phyloP scores from a whole-genome alignment of 2,329 filamentous ascomycete species.

The Cladophialophora chaetospira region DNA sequence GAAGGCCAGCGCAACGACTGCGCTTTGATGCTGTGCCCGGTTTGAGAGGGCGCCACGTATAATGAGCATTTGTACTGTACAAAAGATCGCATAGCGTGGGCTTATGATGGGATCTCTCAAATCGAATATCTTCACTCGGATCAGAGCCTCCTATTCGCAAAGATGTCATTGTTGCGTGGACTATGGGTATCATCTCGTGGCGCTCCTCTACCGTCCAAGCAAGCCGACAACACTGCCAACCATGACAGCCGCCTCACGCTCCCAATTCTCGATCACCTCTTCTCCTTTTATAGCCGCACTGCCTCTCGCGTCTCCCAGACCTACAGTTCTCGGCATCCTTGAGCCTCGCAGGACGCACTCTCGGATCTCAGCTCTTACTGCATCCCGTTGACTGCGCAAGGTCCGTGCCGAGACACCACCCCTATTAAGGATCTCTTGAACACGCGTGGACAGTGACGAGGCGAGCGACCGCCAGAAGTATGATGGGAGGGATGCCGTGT shows the following conservation, averaged over 20 bases:
- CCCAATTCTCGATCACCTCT: conserved; percentile 66
- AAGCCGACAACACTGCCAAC: conserved; percentile 75
- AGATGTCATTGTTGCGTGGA: background rate
- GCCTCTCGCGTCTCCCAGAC: conserved; percentile 46
- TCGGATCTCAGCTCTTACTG: conserved; percentile 73
- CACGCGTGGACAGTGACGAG: conserved; percentile 70
- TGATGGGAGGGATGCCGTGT: conserved; percentile 81
- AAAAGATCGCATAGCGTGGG: conserved; percentile 10
- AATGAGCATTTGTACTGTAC: background rate
- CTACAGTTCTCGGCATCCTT: conserved; percentile 61
- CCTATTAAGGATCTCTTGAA: conserved; percentile 79
- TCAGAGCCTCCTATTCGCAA: no score
- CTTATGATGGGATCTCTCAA: background rate
- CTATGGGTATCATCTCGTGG: background rate
- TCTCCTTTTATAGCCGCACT: conserved; percentile 41
- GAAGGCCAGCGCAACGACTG: background rate
- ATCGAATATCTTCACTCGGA: conserved; percentile 5
- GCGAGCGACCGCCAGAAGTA: conserved; percentile 95
- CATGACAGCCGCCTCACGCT: conserved; percentile 93
- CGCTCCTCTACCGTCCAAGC: conserved; percentile 37
- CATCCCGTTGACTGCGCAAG: conserved; percentile 72
- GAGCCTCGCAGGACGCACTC: conserved; percentile 82
- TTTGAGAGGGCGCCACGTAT: background rate
- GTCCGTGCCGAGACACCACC: conserved; percentile 84
- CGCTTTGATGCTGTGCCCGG: no score